Conservation (phyloP, 345 rosid species). For the Populus euphratica region DNA sequence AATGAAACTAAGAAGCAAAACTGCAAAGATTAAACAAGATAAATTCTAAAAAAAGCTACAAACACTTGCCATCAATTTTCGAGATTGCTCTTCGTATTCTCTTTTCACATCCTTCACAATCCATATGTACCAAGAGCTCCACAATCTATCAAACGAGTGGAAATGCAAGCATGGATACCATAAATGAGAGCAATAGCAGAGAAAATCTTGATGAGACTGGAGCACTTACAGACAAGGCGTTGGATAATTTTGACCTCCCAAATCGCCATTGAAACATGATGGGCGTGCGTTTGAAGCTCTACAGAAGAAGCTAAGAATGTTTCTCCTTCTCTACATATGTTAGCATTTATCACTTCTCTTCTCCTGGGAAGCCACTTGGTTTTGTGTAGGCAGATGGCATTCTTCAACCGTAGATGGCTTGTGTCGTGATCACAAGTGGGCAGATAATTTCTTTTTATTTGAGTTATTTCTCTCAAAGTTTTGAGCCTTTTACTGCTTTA, state of each 20-base stretch:
- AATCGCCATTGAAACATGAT: conserved; percentile 55
- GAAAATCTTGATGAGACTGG: neutral
- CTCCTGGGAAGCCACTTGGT: no score
- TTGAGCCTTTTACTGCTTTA: no score
- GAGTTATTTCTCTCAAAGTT: no score
- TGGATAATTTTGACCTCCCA: conserved; percentile 42
- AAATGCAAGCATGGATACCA: neutral
- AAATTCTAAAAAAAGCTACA: neutral
- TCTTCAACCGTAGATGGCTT: no score
- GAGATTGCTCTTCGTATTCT: conserved; percentile 70
- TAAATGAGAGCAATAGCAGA: neutral
- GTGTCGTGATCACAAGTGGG: no score
- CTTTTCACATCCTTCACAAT: conserved; percentile 79
- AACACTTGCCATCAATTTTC: conserved; percentile 59
- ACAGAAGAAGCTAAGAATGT: neutral
- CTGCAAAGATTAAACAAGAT: no score
- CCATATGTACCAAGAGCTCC: conserved; percentile 88
- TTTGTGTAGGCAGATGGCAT: no score
- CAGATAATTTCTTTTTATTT: no score
- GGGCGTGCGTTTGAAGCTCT: neutral
- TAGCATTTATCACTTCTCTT: no score
- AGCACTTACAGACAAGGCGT: conserved; percentile 60
- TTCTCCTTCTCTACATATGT: no score
- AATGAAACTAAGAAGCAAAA: no score
- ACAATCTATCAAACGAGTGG: conserved; percentile 38